phyloP scores from a whole-genome alignment of 768 basidiomycete species.

The Leccinellum luteum region DNA sequence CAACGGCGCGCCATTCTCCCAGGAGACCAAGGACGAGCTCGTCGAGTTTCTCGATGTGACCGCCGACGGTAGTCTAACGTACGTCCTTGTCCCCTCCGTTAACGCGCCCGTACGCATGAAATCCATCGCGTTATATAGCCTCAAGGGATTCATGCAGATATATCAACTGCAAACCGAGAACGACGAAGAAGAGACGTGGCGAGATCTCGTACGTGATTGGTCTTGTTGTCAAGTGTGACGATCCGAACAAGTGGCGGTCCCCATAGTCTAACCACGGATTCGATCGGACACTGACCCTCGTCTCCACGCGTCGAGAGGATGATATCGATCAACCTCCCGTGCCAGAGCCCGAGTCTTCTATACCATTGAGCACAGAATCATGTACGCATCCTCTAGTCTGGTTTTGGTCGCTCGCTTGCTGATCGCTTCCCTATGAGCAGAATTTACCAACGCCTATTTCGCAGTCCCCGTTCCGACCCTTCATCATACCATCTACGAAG shows the following conservation, averaged over 20 bases:
- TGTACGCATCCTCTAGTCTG: slow-evolving; percentile 11
- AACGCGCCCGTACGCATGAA: not conserved
- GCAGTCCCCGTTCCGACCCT: not conserved
- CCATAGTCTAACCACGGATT: slow-evolving; percentile 71
- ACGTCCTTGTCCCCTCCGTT: slow-evolving; percentile 26
- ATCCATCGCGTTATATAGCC: slow-evolving; percentile 36
- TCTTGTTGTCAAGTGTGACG: not conserved
- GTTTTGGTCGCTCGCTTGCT: not conserved
- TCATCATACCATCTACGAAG: slow-evolving; percentile 14
- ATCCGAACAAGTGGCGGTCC: slow-evolving; percentile 11
- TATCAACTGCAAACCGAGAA: slow-evolving; percentile 85
- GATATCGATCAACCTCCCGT: slow-evolving; percentile 31
- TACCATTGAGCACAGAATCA: slow-evolving; percentile 12
- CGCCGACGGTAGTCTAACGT: slow-evolving; percentile 73
- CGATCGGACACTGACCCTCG: slow-evolving; percentile 60
- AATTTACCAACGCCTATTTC: slow-evolving; percentile 13
- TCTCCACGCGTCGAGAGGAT: slow-evolving; percentile 52
- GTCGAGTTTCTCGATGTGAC: slow-evolving; percentile 73
- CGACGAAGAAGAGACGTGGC: slow-evolving; percentile 84
- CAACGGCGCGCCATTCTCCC: slow-evolving; percentile 76
- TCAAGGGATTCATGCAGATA: slow-evolving; percentile 79
- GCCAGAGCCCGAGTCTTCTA: slow-evolving; percentile 12
- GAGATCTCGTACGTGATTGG: slow-evolving; percentile 58
- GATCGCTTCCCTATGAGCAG: slow-evolving; percentile 9
- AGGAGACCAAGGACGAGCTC: slow-evolving; percentile 76